Evolutionary conservation across 148 eudicot genomes (phyloP), one percentile per base, ranked within the genome.

Genomic region (Drosera capensis): DNA sequence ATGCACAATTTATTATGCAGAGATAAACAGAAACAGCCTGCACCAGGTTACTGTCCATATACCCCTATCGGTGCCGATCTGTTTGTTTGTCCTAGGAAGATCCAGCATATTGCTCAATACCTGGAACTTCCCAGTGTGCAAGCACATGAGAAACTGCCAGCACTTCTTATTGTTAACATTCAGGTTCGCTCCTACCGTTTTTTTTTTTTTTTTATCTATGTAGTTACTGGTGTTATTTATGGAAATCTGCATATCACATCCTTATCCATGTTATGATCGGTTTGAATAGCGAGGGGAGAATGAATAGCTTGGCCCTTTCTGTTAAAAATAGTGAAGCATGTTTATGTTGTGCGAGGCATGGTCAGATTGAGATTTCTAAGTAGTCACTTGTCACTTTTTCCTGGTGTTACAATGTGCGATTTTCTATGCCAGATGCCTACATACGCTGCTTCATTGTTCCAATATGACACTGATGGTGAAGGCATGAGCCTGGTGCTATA

Each of bases 401-500:
- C n/a, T n/a, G n/a, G n/a, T n/a, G n/a, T n/a, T n/a, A n/a, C n/a
- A n/a, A n/a, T 20, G 14, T 50, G 21, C 12, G 23, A 14, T 43
- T 18, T 24, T 50, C 30, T 28, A 23, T 55, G 30, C 36, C 77
- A 80, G 92, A 60, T 86, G 67, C 96, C 96, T 68, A 51, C 79
- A 44, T 81, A 86, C 65, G 68, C 96, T 23, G 76, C 96, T 40
- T 47, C 75, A 15, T 48, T 86, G 62, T 86, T 86, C 63, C 62
- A 44, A 37, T 83, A 85, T 42, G 84, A 86, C 12, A 54, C 46
- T 19, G 67, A 86, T 36, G 96, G 96, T 13, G 96, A 81, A 55
- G 84, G 96, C 40, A 46, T 73, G 55, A 86, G 81, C 71, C 77
- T 86, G 8, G 93, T 86, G 7, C 21, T 86, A 35, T 86, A 86